Base-by-base conservation (phyloP, 768 basidiomycete species). In the Rhodotorula sphaerocarpa region DNA sequence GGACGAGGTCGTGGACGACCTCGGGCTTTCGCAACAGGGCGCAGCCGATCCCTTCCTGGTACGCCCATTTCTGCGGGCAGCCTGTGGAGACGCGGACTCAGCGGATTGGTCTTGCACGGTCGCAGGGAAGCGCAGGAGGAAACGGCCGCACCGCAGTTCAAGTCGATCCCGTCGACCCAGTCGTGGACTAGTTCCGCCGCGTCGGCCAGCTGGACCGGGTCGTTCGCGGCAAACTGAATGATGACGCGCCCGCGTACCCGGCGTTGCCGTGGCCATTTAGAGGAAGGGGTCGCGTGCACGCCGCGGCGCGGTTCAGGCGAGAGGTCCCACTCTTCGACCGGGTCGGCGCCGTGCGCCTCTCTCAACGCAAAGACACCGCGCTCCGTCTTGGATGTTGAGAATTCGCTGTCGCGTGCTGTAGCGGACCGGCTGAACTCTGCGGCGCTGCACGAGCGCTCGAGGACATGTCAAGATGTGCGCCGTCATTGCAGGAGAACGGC, bases 11-110 rank as follows among this genome's bases (percentile, higher is more conserved):
- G 18, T 74, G 70, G 3, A 79, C 78, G 27, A 76, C 57, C 50
- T 80, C 77, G 1, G 79, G 79, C 60, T 79, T 76, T 1, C 79
- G 69, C 0, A 80, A 71, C 0, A 80, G 70, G 9, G 75, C 79
- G 42, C 75, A 78, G 2, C 79, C 79, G 34, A 80, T 77, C 1
- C 77, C 77, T 66, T 78, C 78, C 28, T 75, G 65, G 53, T 76
- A 79, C 16, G 79, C 78, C 78, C 79, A 79, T 27, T 65, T 59
- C 50, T 79, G 79, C 3, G 79, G 79, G 65, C 79, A 80, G 3
- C 78, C 78, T 73, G 52, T 20, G 0, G 28, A 18, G 12, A 25
- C 25, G 55, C 28, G 55, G 18, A 46, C 20, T 25, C n/a, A 25
- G 47, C 28, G 28, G 47, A n/a, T 6, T 39, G 10, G 16, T 9